These are phyloP conservation scores for Bimuria novae-zelandiae DNA, from an alignment of 2,329 filamentous ascomycete species.

Conservation along the genomic window DNA sequence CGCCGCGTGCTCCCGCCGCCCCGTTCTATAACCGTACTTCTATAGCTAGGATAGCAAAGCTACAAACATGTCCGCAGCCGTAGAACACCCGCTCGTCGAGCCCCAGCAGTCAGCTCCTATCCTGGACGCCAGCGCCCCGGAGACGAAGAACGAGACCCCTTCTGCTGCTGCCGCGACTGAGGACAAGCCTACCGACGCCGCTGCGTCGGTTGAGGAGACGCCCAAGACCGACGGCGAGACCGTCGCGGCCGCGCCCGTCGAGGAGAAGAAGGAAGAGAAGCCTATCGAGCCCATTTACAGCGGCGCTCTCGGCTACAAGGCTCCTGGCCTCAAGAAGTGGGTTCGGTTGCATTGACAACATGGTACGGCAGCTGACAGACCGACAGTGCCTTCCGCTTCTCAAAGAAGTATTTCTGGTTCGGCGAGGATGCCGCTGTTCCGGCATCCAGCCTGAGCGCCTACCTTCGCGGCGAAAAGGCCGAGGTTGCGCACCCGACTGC, in stretches of 20 bases:
- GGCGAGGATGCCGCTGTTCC: slow-evolving; percentile 68
- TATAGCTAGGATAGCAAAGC: slow-evolving; percentile 8
- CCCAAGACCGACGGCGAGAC: slow-evolving; percentile 41
- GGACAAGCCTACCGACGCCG: slow-evolving; percentile 40
- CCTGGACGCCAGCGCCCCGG: slow-evolving; percentile 40
- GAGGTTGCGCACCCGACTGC: slow-evolving; percentile 76
- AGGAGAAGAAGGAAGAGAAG: slow-evolving; percentile 53
- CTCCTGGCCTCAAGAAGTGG: slow-evolving; percentile 86
- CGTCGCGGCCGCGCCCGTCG: slow-evolving; percentile 26
- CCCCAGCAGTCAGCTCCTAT: slow-evolving; percentile 32
- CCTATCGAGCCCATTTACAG: slow-evolving; percentile 73
- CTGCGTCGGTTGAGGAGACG: slow-evolving; percentile 49
- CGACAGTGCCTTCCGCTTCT: slow-evolving; percentile 79
- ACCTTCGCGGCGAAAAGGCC: slow-evolving; percentile 88
- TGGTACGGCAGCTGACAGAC: slow-evolving; percentile 16
- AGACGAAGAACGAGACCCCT: slow-evolving; percentile 38
- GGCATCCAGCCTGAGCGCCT: slow-evolving; percentile 72
- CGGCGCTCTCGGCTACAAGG: slow-evolving; percentile 88
- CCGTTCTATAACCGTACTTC: slow-evolving; percentile 9
- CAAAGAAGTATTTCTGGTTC: slow-evolving; percentile 84
- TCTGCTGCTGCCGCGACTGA: slow-evolving; percentile 50
- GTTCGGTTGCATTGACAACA: slow-evolving; percentile 40
- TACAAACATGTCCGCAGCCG: slow-evolving; percentile 70
- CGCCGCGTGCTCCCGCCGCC: slow-evolving; percentile 12
- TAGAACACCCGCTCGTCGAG: slow-evolving; percentile 67